Evolutionary conservation across 2,329 filamentous ascomycete genomes (phyloP), one percentile per base, ranked within the genome.

Genomic region (Leptographium wingfieldii): DNA sequence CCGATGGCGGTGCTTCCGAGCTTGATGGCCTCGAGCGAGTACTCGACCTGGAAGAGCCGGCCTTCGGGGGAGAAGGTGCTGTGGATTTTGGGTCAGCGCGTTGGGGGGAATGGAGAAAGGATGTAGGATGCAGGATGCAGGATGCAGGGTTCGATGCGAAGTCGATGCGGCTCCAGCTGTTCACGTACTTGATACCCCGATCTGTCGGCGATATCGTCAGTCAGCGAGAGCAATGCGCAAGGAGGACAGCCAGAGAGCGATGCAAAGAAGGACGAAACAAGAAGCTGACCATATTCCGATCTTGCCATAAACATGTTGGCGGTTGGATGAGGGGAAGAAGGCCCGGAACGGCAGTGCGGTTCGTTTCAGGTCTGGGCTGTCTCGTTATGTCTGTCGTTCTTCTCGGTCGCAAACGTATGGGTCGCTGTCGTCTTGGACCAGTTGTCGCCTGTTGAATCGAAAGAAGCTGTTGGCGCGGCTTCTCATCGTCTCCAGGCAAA

Each of bases 21-120:
- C 81, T 99, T 99, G 84, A 99, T 99, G 76, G 94, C 94, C 81
- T 99, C 94, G 74, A 99, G 88, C 62, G 94, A 97, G 85, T 99
- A 99, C 87, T 99, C 94, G 80, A 99, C 94, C 80, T 99, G 94
- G 84, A 99, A 99, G 75, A 99, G 89, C 77, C 94, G 94, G 71
- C 94, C 94, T 83, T 99, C 94, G 63, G 94, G 94, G 69, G 94
- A 99, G 84, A 99, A 99, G 83, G 94, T 99, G 83, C 89, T 95
- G 60, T 14, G 43, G 16, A 6, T 9, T 2, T 19, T 43, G 40
- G 12, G 43, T 46, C 19, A 46, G 43, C 5, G 19, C 7, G 16
- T n/a, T 5, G 19, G 22, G n/a, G 48, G 2, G 52, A 16, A 16
- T n/a, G 29, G 19, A 35, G 27, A 22, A 2, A 29, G 11, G 53